Evolutionary conservation across 306 rosid genomes (phyloP).

Genomic region (Macrotyloma uniflorum): DNA sequence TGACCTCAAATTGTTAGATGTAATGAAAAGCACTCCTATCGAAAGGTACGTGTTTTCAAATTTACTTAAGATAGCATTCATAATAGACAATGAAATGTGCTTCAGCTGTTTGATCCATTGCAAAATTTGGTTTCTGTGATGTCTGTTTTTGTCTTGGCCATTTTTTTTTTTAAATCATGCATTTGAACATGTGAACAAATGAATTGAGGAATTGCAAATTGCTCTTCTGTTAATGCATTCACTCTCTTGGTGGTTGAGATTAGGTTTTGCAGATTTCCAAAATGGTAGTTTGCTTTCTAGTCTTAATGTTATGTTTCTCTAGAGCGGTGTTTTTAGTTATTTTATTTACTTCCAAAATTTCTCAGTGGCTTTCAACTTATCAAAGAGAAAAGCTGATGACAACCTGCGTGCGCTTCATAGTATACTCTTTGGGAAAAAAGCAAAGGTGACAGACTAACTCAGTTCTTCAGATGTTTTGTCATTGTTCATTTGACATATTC

Average conservation of each 20-base stretch:
- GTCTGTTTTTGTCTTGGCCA: neutral
- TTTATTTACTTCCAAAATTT: conserved; percentile 37
- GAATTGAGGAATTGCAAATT: neutral
- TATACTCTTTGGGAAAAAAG: conserved; percentile 74
- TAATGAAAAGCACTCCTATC: neutral
- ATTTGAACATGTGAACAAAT: neutral
- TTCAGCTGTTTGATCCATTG: neutral
- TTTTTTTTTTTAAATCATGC: neutral
- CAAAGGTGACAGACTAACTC: conserved; percentile 55
- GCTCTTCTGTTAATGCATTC: neutral
- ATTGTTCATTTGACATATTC: neutral
- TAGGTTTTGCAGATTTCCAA: neutral
- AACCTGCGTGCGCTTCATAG: conserved; percentile 72
- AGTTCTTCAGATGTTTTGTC: conserved; percentile 2
- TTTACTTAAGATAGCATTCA: neutral
- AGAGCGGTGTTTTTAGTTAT: conserved; percentile 20
- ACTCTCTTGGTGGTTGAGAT: neutral
- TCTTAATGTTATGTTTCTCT: conserved; percentile 1
- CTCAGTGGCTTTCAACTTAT: conserved; percentile 83
- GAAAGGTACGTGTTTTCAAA: neutral
- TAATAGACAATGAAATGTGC: too few relatives aligned
- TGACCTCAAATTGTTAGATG: neutral
- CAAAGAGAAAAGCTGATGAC: conserved; percentile 86
- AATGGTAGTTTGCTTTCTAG: neutral
- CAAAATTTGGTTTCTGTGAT: neutral